Conservation (phyloP, 306 rosid genomes). For the Ceratonia siliqua region DNA sequence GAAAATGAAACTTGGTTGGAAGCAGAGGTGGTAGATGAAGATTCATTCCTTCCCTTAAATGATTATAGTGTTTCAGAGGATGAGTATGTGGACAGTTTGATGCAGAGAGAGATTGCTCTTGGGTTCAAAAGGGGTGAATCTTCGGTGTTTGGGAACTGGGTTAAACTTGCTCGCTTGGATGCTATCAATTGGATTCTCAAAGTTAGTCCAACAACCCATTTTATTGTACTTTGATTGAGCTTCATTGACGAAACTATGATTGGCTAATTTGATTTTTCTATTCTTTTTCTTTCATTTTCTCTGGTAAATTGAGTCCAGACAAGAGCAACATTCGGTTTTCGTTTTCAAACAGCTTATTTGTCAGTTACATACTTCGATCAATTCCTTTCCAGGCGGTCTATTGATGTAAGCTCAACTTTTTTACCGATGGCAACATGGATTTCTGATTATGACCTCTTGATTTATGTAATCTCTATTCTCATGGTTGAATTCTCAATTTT, state of each 20-base stretch:
- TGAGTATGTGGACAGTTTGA: conserved; percentile 35
- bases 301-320: conserved; percentile 33
- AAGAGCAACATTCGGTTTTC: conserved; percentile 47
- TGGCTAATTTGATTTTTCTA: background rate
- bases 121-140: conserved; percentile 35
- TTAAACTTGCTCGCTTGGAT: conserved; percentile 45
- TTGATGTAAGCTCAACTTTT: conserved; percentile 39
- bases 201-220: conserved; percentile 36
- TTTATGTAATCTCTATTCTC: background rate
- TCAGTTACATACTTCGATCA: conserved; percentile 59
- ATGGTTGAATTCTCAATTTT: background rate
- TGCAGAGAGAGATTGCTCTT: conserved; percentile 41
- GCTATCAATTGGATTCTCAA: conserved; percentile 60
- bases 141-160: conserved; percentile 33
- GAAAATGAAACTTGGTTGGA: conserved; percentile 37
- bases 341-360: conserved; percentile 56
- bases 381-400: conserved; percentile 43
- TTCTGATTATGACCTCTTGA: background rate
- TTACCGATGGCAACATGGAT: background rate
- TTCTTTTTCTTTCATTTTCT: background rate
- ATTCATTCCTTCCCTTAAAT: conserved; percentile 18
- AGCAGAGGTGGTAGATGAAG: conserved; percentile 28
- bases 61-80: conserved; percentile 36
- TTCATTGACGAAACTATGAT: background rate
- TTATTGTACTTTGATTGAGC: background rate